Evolutionary conservation across 495 filamentous ascomycete genomes (phyloP), one percentile per base, ranked within the genome.

Genomic region (Penicillium chermesinum): DNA sequence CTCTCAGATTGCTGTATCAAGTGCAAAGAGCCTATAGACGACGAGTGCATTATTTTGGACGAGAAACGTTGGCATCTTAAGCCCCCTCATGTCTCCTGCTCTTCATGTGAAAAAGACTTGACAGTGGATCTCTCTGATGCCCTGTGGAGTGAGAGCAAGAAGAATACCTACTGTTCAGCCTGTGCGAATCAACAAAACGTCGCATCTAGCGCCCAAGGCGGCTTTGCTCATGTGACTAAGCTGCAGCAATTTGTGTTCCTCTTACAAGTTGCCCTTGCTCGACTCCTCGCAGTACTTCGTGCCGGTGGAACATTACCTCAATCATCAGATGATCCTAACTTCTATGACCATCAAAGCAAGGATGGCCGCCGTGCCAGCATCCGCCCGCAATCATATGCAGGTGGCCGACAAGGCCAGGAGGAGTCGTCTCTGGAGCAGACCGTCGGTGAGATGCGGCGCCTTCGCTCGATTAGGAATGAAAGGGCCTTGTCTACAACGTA

Each of bases 231-330:
- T 27, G 80, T 95, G 18, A 83, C 88, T 10, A 86, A 91, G 60
- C 74, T 99, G 43, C 84, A 89, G 62, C 93, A 97, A 66, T 99
- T 95, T 57, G 83, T 97, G 10, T 96, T 94, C 65, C 72, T 99
- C 35, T 72, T 99, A 25, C 81, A 85, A 59, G 91, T 97, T 20
- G 93, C 94, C 33, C 82, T 97, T 40, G 94, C 94, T 7, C 78
- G 94, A 44, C 76, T 99, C 27, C 75, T 99, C 32, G 83, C 89
- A 14, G 94, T 91, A 15, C 79, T 99, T 37, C 82, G 88, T 46
- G 83, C 75, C 44, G 90, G 81, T 50, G 90, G 89, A 41, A 85
- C 87, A 15, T 66, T 98, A 40, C 84, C 87, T 30, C 81, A 81
- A 40, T 82, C 84, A 25, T 46, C 54, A 82, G 89, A 93, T 58